Conservation (phyloP, 2,329 filamentous ascomycete genomes). For the Stemphylium beticola region DNA sequence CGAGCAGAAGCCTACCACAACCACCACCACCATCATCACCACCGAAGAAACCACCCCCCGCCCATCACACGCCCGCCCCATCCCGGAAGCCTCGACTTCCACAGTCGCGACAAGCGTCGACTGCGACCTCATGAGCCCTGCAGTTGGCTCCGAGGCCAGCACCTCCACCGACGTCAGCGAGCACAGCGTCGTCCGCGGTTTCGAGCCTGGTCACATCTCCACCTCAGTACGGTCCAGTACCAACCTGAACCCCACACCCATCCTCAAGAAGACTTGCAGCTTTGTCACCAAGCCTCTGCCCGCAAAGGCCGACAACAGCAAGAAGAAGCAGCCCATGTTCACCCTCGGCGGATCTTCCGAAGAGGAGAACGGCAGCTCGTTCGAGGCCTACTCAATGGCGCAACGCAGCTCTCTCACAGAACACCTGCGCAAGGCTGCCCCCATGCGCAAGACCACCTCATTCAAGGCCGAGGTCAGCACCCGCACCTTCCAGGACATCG, state of each 20-base stretch:
- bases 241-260: slow-evolving; percentile 63
- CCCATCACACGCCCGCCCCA: slow-evolving; percentile 50
- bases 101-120: slow-evolving; percentile 57
- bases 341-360: slow-evolving; percentile 81
- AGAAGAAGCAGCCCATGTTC: slow-evolving; percentile 74
- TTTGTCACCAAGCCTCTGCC: slow-evolving; percentile 37
- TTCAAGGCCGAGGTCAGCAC: slow-evolving; percentile 79
- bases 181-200: slow-evolving; percentile 81
- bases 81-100: slow-evolving; percentile 66
- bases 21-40: neutral
- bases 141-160: slow-evolving; percentile 65
- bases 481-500: slow-evolving; percentile 65
- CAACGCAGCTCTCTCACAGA: slow-evolving; percentile 63
- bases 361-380: slow-evolving; percentile 82
- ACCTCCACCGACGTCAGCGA: slow-evolving; percentile 66
- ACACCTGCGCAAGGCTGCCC: slow-evolving; percentile 55
- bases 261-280: slow-evolving; percentile 61
- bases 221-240: slow-evolving; percentile 70
- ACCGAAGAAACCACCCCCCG: slow-evolving; percentile 44
- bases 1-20: slow-evolving; percentile 12
- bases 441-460: slow-evolving; percentile 75
- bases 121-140: slow-evolving; percentile 49
- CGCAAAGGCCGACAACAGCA: slow-evolving; percentile 51
- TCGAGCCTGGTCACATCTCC: slow-evolving; percentile 76
- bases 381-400: slow-evolving; percentile 61